phyloP scores from a whole-genome alignment of 73 alveolate species.

The Tetrahymena borealis region DNA sequence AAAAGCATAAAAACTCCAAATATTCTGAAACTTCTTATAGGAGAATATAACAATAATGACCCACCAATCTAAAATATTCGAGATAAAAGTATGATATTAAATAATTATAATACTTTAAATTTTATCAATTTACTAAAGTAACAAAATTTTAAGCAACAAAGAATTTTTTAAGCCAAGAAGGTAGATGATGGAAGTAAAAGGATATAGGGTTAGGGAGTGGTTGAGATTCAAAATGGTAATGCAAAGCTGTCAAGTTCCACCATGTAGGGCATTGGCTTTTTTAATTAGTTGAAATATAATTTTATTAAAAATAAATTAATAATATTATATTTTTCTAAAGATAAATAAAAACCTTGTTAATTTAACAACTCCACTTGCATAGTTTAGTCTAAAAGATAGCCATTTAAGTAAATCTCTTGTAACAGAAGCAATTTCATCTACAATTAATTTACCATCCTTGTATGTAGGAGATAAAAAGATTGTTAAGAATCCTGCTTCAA shows the following conservation, averaged over 20 bases:
- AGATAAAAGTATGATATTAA: not conserved
- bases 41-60: slow-evolving; percentile 65
- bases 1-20: slow-evolving; percentile 54
- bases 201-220: slow-evolving; percentile 64
- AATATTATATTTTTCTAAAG: not conserved
- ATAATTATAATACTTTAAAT: not conserved
- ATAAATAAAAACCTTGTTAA: not conserved
- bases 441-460: not conserved
- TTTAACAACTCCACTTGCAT: slow-evolving; percentile 72
- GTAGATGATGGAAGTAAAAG: slow-evolving; percentile 69
- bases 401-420: slow-evolving; percentile 64
- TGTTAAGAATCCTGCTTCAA: slow-evolving; percentile 72
- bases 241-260: slow-evolving; percentile 82
- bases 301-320: not conserved
- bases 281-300: no score
- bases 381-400: slow-evolving; percentile 64
- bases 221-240: slow-evolving; percentile 73
- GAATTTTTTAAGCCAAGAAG: slow-evolving; percentile 47
- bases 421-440: not conserved
- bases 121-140: not conserved
- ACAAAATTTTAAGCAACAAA: slow-evolving; percentile 50
- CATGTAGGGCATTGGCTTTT: slow-evolving; percentile 71
- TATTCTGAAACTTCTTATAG: slow-evolving; percentile 59
- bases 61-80: slow-evolving; percentile 42
- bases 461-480: slow-evolving; percentile 47